These are phyloP conservation scores for Sistotremastrum niveocremeum DNA, from an alignment of 768 basidiomycete genomes.

Conservation along the genomic window DNA sequence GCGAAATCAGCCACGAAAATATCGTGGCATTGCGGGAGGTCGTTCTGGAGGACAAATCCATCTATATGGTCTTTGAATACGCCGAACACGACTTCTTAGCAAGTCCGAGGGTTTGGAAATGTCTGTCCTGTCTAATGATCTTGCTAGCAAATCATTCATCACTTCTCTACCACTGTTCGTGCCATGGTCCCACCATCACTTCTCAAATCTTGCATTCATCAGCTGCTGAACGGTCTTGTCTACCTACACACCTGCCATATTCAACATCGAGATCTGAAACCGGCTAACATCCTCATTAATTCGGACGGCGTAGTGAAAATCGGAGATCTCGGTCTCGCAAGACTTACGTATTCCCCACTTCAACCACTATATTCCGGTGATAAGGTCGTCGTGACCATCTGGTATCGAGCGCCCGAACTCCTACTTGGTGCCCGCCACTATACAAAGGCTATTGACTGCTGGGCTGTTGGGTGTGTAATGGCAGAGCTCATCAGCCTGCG, in stretches of 20 bases:
- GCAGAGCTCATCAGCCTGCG: constrained; percentile 87
- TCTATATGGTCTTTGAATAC: constrained; percentile 99
- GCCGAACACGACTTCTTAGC: constrained; percentile 98
- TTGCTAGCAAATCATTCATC: constrained; percentile 91
- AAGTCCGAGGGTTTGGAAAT: constrained; percentile 18
- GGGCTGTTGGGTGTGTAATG: constrained; percentile 97
- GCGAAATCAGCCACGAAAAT: constrained; percentile 85
- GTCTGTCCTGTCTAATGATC: background rate
- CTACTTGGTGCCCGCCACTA: constrained; percentile 96
- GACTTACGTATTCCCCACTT: constrained; percentile 81
- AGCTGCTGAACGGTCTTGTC: constrained; percentile 84
- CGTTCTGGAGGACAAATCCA: constrained; percentile 94
- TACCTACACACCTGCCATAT: constrained; percentile 94
- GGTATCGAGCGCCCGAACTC: constrained; percentile 97
- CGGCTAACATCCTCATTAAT: constrained; percentile 95
- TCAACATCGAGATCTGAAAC: constrained; percentile 95
- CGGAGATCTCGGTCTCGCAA: constrained; percentile 92
- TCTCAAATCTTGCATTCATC: constrained; percentile 87
- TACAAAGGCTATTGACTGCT: constrained; percentile 90
- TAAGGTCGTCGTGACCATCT: constrained; percentile 98
- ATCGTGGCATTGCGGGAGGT: constrained; percentile 86
- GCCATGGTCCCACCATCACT: constrained; percentile 59
- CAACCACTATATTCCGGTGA: constrained; percentile 88
- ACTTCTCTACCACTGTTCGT: constrained; percentile 86
- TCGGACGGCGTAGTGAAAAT: constrained; percentile 87